Base-by-base conservation (phyloP, 1,284 basidiomycete species). In the Cutaneotrichosporon cyanovorans region DNA sequence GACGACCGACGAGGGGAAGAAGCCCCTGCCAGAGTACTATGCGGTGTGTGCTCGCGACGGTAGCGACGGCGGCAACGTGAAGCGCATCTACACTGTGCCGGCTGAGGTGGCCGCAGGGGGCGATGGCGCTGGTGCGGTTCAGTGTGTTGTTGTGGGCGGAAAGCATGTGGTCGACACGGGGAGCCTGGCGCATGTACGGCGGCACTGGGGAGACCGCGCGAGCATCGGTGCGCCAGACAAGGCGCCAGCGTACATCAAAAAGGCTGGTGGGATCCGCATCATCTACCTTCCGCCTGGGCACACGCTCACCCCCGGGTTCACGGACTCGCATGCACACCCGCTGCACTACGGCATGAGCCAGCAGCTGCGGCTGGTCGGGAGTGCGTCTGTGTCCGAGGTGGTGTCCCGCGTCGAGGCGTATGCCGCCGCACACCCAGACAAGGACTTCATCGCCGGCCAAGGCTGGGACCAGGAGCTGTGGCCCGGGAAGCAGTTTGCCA, bases 401-500 rank as follows among this genome's bases (percentile, higher is more conserved):
- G 70, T 87, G 9, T 68, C 75, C 4, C 74, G 76, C 5, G 72
- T 90, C 18, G 83, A 83, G 51, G 56, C 64, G 0, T 85, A 86
- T 57, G 74, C 5, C 77, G 80, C 47, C 77, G 81, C 1, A 77
- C 80, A 37, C 62, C 83, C n/a, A 62, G 75, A 81, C 6, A 74
- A 76, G 3, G 73, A 68, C 4, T 93, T 87, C 87, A 79, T 95
- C 45, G 74, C 83, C 58, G 91, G 88, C 4, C 80, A 85, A 74
- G 91, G 90, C 5, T 96, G 91, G 90, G 87, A 96, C 63, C 90
- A 96, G 68, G 93, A 85, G 5, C 55, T 66, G 4, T 79, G 71
- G 65, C 51, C 76, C 1, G 78, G 75, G 16, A 72, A 77, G 21
- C 67, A 76, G 22, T 92, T 90, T 60, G 90, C 91, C 1, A 84